Base-by-base conservation (phyloP, 2,329 filamentous ascomycete genomes). In the Epichloe gansuensis region DNA sequence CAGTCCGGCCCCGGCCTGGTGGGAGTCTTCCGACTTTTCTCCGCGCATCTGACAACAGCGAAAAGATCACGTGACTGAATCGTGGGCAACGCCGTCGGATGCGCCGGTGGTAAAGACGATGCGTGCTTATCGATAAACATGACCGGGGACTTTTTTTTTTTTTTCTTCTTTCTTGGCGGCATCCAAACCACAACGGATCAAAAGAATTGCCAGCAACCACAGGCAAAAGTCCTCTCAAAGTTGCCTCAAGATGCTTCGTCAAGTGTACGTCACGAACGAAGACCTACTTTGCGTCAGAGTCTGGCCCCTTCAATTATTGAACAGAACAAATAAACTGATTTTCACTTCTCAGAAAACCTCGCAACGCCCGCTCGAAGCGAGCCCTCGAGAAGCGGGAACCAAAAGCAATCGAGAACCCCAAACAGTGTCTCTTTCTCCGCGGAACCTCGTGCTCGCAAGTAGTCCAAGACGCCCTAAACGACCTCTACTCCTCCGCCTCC, bases 321-420 rank as follows among this genome's bases (percentile, higher is more conserved):
- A 11, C 9, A 31, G 31, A 31, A 1, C 31, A 31, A 31, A 11
- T 31, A 4, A 31, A 51, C 58, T 41, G 54, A 21, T 17, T 12
- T 28, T 37, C 21, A 8, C n/a, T 23, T n/a, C 11, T 2, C 28
- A 81, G 77, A 66, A 81, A 81, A 70, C 78, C 79, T 59, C 75
- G 76, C 57, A 82, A 80, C 71, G 90, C 91, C 61, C 90, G 93
- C 75, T 93, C 90, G 54, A 95, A 95, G 78, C 86, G 93, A 62
- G 91, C 88, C 58, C 83, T 97, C 66, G 93, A 95, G 68, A 91
- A 94, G 72, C 87, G 88, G 64, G 91, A 88, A 64, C 88, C 93
- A 54, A 95, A 96, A 70, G 75, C 82, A 60, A 74, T 86, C 69
- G 93, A 98, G 73, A 93, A 94, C 70, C 82, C 90, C 56, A 96